These are phyloP conservation scores for Gaertneriomyces semiglobifer DNA, from an alignment of 192 early-diverging fungal genomes.

Conservation along the genomic window DNA sequence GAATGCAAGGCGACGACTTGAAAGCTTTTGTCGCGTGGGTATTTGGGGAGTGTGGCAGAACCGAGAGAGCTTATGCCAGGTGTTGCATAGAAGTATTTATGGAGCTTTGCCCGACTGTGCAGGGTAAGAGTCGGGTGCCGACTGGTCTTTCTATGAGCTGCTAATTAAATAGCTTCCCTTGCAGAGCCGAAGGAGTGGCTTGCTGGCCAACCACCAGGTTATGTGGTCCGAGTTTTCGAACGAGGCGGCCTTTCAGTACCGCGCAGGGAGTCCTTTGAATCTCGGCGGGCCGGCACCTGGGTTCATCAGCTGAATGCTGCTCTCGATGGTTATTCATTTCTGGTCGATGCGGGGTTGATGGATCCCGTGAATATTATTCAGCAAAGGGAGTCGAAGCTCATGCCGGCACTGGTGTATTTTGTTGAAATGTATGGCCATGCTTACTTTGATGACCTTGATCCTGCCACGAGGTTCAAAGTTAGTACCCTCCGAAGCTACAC, in stretches of 20 bases:
- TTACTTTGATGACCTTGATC: background rate
- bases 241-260: conserved; percentile 2
- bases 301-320: conserved; percentile 20
- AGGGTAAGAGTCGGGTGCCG: background rate
- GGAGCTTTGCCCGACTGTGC: conserved; percentile 42
- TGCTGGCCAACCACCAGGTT: too few species aligned
- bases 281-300: conserved; percentile 20
- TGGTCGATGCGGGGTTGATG: conserved; percentile 28
- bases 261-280: conserved; percentile 12
- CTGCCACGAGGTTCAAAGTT: conserved; percentile 13
- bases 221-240: conserved; percentile 8
- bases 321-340: conserved; percentile 38
- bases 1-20: conserved; percentile 43
- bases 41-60: conserved; percentile 49
- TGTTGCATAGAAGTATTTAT: conserved; percentile 61
- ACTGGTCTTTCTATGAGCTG: background rate
- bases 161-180: background rate
- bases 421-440: conserved; percentile 10
- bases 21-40: conserved; percentile 53
- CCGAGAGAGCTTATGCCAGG: conserved; percentile 59
- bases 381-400: background rate
- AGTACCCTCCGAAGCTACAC: conserved; percentile 16
- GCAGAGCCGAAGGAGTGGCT: conserved; percentile 21
- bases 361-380: background rate
- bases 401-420: conserved; percentile 6